Conservation (phyloP, 2,329 filamentous ascomycete genomes). For the Ophiobolus disseminans region DNA sequence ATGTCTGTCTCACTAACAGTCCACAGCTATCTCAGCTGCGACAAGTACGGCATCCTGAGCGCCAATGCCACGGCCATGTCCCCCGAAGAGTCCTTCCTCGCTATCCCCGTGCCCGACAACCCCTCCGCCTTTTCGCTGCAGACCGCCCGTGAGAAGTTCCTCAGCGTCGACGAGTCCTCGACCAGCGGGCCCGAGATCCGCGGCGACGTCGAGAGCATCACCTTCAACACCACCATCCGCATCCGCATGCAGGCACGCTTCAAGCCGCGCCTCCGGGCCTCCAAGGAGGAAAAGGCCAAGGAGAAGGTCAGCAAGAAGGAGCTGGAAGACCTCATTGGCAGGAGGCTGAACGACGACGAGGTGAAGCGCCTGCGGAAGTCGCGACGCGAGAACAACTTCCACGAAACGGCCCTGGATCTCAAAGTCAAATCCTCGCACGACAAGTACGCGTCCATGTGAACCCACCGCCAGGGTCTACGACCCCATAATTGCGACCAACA, state of each 20-base stretch:
- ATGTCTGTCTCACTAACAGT: neutral
- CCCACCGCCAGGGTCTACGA: neutral
- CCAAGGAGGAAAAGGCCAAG: slow-evolving; percentile 81
- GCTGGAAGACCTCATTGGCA: slow-evolving; percentile 79
- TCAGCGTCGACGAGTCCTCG: slow-evolving; percentile 62
- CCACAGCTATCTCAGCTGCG: slow-evolving; percentile 79
- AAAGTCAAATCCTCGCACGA: slow-evolving; percentile 85
- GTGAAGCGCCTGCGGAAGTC: slow-evolving; percentile 83
- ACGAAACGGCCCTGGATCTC: slow-evolving; percentile 83
- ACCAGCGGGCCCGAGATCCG: slow-evolving; percentile 67
- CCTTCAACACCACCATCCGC: slow-evolving; percentile 74
- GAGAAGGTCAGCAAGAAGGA: slow-evolving; percentile 88
- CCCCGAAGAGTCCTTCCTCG: slow-evolving; percentile 79
- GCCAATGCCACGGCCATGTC: slow-evolving; percentile 83
- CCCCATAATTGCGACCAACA: neutral
- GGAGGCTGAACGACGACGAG: slow-evolving; percentile 82
- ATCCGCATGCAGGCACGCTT: slow-evolving; percentile 95
- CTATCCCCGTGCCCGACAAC: slow-evolving; percentile 68
- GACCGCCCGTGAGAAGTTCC: slow-evolving; percentile 73
- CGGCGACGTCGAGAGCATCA: slow-evolving; percentile 73
- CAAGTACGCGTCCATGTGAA: slow-evolving; percentile 43
- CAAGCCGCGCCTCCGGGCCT: slow-evolving; percentile 81
- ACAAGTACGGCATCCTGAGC: slow-evolving; percentile 79
- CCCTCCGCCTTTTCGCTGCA: slow-evolving; percentile 77
- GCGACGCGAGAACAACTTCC: slow-evolving; percentile 84